Evolutionary conservation across 1,284 basidiomycete genomes (phyloP), one percentile per base, ranked within the genome.

Genomic region (Bondarzewia mesenterica): DNA sequence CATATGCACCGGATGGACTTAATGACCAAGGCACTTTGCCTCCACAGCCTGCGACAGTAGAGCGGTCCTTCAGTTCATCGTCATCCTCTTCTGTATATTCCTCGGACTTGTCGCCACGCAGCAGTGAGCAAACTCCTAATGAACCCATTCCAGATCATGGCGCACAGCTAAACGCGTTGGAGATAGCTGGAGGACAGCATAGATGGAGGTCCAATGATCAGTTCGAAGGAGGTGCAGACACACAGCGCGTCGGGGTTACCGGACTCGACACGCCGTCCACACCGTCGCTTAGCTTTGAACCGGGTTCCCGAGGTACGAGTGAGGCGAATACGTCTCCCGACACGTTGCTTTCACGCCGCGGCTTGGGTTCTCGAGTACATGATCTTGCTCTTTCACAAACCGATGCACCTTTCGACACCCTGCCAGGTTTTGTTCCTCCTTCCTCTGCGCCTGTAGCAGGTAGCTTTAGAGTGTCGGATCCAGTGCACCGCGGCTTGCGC

Each of bases 301-400:
- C 47, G 15, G 20, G 15, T 27, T 32, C 23, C 14, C 15, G 18
- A 4, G 32, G 41, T 14, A 37, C 35, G n/a, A 5, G 42, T 23
- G 29, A n/a, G n/a, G n/a, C n/a, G n/a, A n/a, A n/a, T 32, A n/a
- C 8, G 22, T 4, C 40, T 41, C 20, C 26, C 5, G 15, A 42
- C 48, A 45, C 52, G 42, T 54, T 53, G 48, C 44, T 50, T 22
- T 26, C 29, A 52, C 59, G 40, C 50, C 46, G 20, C 59, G 52
- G 35, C 21, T 16, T 46, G 23, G 69, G 72, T 44, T 61, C 70
- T 46, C 68, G 69, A 54, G 65, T 80, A 20, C 64, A 69, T 20
- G 76, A 75, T 36, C 69, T 85, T 32, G 79, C 83, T 48, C 68
- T 85, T 53, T 78, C 80, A 48, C 84, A 80, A 48, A 79, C 80